Conservation (phyloP, 176 grass and related monocot species). For the Phoenix roebelenii region DNA sequence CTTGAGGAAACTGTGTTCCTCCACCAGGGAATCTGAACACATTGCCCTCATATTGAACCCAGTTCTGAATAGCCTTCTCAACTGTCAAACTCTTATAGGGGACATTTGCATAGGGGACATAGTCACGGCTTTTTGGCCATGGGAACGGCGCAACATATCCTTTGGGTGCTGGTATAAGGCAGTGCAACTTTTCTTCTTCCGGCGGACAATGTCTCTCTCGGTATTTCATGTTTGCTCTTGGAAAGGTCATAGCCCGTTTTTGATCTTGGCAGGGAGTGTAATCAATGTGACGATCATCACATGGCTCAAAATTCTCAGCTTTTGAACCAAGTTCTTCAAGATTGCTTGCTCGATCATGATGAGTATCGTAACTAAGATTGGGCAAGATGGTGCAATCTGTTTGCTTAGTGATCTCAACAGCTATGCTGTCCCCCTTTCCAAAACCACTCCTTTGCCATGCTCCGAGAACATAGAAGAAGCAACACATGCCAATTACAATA, state of each 20-base stretch:
- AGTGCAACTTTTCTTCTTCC: slow-evolving; percentile 55
- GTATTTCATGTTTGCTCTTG: slow-evolving; percentile 71
- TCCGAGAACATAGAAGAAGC: slow-evolving; percentile 71
- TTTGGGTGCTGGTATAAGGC: slow-evolving; percentile 60
- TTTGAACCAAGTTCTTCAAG: slow-evolving; percentile 3
- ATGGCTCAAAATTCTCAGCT: slow-evolving; percentile 30
- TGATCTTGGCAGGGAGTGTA: slow-evolving; percentile 94
- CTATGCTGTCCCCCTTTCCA: slow-evolving; percentile 69
- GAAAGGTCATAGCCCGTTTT: slow-evolving; percentile 72
- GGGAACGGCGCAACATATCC: slow-evolving; percentile 74
- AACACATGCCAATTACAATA: slow-evolving; percentile 49
- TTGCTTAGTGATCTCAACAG: slow-evolving; percentile 30
- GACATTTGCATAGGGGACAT: slow-evolving; percentile 76
- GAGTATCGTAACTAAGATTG: slow-evolving; percentile 51
- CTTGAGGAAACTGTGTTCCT: slow-evolving; percentile 77
- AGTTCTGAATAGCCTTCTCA: slow-evolving; percentile 96
- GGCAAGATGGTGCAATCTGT: slow-evolving; percentile 19
- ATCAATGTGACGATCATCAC: slow-evolving; percentile 51
- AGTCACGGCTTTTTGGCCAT: slow-evolving; percentile 84
- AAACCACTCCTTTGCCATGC: slow-evolving; percentile 72
- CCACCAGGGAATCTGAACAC: slow-evolving; percentile 79
- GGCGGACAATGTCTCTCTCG: slow-evolving; percentile 81
- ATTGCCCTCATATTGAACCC: slow-evolving; percentile 68
- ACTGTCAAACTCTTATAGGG: slow-evolving; percentile 93
- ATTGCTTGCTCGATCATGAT: slow-evolving; percentile 24